Base-by-base conservation (phyloP, 257 asterid genomes). In the Gentiana straminea region DNA sequence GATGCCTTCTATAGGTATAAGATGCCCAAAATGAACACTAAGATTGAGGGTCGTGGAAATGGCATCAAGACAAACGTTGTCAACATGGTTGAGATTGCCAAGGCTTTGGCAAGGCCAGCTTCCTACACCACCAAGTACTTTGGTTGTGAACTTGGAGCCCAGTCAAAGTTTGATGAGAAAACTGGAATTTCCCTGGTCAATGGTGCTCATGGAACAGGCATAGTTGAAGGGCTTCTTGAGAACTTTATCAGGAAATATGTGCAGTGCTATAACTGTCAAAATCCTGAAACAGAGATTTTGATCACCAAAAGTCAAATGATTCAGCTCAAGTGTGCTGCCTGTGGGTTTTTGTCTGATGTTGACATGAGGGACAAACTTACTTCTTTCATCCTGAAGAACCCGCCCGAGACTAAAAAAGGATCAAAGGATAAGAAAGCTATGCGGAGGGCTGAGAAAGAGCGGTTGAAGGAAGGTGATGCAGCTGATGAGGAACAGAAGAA, bases 341-440 rank as follows among this genome's bases (percentile, higher is more conserved):
- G 95, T 75, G 93, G 95, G 41, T 78, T 80, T 65, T 71, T 78
- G 46, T 86, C 93, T 0, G 93, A 83, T 46, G 95, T 83, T 44
- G 95, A 86, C 68, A 86, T 86, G 93, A 78, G 93, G 73, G 95
- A 86, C 75, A 86, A 83, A 75, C 93, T 86, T 50, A 86, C 95
- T 0, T 77, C 95, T 2, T 86, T 86, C 68, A 86, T 86, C 38
- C 66, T 86, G 13, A 86, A 86, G 72, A 83, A 86, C 53, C 93
- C 93, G 39, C 94, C 90, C 0, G 95, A 86, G 62, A 52, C 80
- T 0, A 85, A 82, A 77, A 83, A 81, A 65, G 84, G 85, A 57
- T 68, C 85, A 0, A 83, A 86, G 51, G 89, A 86, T 70, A 82
- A 86, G 77, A 86, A 80, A 60, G 90, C 94, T 7, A 63, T 83